These are phyloP conservation scores for Arctostaphylos glauca DNA, from an alignment of 148 eudicot species.

Conservation along the genomic window DNA sequence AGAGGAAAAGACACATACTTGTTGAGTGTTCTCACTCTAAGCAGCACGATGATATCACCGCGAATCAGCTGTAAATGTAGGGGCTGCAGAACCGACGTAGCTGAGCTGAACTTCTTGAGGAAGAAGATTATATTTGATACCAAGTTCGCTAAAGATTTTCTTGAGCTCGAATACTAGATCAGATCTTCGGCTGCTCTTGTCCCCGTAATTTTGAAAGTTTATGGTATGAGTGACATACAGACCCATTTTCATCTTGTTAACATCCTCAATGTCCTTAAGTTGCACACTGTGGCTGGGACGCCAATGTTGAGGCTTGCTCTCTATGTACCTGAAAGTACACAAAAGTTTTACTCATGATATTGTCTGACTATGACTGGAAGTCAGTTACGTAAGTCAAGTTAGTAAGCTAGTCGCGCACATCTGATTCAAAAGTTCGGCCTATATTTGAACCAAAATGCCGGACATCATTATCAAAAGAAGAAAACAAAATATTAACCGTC, in stretches of 20 bases:
- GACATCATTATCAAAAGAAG: neutral
- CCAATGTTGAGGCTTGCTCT: conserved; percentile 83
- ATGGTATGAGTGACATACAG: conserved; percentile 71
- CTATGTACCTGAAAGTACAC: conserved; percentile 54
- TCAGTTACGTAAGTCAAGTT: too few relatives aligned
- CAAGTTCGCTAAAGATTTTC: conserved; percentile 68
- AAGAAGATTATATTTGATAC: conserved; percentile 54
- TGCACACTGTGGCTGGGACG: conserved; percentile 53
- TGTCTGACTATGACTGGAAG: neutral
- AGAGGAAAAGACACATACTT: neutral
- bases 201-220: conserved; percentile 66
- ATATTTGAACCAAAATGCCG: too few relatives aligned
- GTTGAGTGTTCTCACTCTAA: neutral
- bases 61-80: conserved; percentile 19
- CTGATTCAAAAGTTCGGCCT: too few relatives aligned
- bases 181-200: conserved; percentile 56
- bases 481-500: neutral
- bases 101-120: conserved; percentile 72
- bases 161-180: conserved; percentile 65
- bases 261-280: conserved; percentile 64
- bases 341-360: neutral
- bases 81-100: conserved; percentile 31
- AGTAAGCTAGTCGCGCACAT: too few relatives aligned
- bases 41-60: conserved; percentile 2
- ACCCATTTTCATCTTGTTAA: conserved; percentile 72